phyloP scores from a whole-genome alignment of 768 basidiomycete genomes.

The Lentinula aciculospora region DNA sequence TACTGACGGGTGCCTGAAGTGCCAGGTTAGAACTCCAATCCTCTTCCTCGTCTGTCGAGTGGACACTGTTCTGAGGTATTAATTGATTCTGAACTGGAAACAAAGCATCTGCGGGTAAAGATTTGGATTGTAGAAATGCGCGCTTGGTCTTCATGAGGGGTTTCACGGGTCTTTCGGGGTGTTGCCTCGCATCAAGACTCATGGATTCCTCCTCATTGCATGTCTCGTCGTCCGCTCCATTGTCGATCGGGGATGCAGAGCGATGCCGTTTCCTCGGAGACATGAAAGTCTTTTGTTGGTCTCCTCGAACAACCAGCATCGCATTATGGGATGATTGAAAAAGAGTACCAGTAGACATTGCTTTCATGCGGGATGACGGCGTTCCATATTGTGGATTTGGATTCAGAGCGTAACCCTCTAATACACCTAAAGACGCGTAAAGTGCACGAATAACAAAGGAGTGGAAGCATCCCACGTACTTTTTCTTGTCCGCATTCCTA shows the following conservation, averaged over 20 bases:
- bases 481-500: constrained; percentile 56
- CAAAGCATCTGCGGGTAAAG: constrained; percentile 26
- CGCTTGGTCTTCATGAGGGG: constrained; percentile 31
- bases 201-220: constrained; percentile 16
- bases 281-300: constrained; percentile 8
- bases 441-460: constrained; percentile 13
- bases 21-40: constrained; percentile 32
- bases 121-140: constrained; percentile 27
- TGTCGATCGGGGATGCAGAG: constrained; percentile 19
- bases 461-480: constrained; percentile 37
- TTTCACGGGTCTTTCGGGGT: constrained; percentile 32
- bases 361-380: constrained; percentile 30
- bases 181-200: constrained; percentile 14
- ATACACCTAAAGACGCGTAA: constrained; percentile 40
- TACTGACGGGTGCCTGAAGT: constrained; percentile 12
- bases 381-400: constrained; percentile 13
- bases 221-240: constrained; percentile 17
- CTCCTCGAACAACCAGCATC: not conserved
- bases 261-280: constrained; percentile 31
- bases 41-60: constrained; percentile 16
- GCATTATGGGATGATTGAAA: constrained; percentile 56
- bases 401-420: constrained; percentile 48
- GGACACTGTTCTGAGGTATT: not conserved
- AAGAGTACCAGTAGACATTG: constrained; percentile 34
- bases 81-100: constrained; percentile 1